phyloP scores from a whole-genome alignment of 257 asterid species.

The Forsythia viridissima region DNA sequence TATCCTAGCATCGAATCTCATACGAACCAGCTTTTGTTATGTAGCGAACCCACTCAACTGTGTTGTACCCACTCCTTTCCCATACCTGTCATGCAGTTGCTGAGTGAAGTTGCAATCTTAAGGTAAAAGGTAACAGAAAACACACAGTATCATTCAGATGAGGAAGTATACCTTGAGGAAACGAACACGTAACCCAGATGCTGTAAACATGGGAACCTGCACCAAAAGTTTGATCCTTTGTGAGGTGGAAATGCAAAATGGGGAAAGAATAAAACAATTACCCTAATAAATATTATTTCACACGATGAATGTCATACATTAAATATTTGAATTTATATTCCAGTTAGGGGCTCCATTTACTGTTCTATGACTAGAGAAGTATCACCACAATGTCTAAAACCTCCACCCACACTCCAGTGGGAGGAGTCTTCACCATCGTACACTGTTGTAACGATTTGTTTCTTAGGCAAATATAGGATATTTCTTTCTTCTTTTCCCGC shows the following conservation, averaged over 20 bases:
- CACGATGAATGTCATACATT: not conserved
- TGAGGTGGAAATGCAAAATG: not conserved
- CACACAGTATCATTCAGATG: not conserved
- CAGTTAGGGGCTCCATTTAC: not conserved
- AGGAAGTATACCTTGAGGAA: constrained; percentile 73
- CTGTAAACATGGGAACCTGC: constrained; percentile 99
- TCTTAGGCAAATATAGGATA: no score
- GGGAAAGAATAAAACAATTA: not conserved
- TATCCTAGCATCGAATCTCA: constrained; percentile 81
- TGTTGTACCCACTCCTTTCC: constrained; percentile 99
- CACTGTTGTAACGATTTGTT: no score
- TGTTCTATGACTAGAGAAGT: no score
- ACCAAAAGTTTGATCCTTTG: not conserved
- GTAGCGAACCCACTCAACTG: constrained; percentile 99
- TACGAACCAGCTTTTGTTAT: constrained; percentile 98
- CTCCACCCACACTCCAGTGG: no score
- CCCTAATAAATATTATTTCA: not conserved
- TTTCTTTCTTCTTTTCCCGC: no score
- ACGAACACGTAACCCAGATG: constrained; percentile 97
- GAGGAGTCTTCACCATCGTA: no score
- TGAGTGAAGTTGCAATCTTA: not conserved
- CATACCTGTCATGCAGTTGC: constrained; percentile 67
- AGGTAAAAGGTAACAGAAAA: not conserved
- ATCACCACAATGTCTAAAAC: no score
- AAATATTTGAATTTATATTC: not conserved